Evolutionary conservation across 345 rosid species (phyloP).

Genomic region (Syzygium aromaticum): DNA sequence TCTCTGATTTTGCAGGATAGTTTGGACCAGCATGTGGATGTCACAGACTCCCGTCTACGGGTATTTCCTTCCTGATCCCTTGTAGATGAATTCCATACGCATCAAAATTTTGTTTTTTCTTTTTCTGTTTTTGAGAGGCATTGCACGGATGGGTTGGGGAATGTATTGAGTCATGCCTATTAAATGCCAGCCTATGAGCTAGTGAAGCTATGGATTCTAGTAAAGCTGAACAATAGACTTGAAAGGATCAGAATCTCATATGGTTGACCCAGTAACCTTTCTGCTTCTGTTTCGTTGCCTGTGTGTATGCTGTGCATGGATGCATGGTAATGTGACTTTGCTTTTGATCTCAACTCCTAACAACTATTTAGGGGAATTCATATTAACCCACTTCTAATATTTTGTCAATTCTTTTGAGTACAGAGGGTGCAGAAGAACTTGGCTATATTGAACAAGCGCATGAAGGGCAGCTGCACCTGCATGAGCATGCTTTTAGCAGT

Average conservation of each 20-base stretch:
- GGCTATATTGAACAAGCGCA: conserved; percentile 28
- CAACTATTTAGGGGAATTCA: neutral
- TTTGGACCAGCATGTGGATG: conserved; percentile 36
- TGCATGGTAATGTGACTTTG: neutral
- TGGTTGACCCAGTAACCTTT: neutral
- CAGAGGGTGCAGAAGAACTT: conserved; percentile 38
- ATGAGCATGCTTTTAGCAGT: conserved; percentile 25
- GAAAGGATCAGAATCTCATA: neutral
- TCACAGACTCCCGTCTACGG: conserved; percentile 27
- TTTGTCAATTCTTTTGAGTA: neutral
- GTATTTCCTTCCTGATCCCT: conserved; percentile 4
- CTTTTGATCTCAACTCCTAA: neutral
- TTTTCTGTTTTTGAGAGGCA: neutral
- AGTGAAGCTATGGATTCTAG: neutral
- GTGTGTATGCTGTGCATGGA: neutral
- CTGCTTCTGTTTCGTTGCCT: neutral
- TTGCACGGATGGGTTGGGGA: neutral
- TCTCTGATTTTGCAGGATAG: conserved; percentile 20
- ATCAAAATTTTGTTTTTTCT: neutral
- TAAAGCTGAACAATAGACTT: neutral
- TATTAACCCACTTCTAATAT: neutral
- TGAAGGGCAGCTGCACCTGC: conserved; percentile 31
- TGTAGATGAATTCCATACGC: neutral
- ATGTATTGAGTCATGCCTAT: neutral
- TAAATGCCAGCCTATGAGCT: neutral